Evolutionary conservation across 148 eudicot genomes (phyloP).

Genomic region (Rhododendron ovatum): DNA sequence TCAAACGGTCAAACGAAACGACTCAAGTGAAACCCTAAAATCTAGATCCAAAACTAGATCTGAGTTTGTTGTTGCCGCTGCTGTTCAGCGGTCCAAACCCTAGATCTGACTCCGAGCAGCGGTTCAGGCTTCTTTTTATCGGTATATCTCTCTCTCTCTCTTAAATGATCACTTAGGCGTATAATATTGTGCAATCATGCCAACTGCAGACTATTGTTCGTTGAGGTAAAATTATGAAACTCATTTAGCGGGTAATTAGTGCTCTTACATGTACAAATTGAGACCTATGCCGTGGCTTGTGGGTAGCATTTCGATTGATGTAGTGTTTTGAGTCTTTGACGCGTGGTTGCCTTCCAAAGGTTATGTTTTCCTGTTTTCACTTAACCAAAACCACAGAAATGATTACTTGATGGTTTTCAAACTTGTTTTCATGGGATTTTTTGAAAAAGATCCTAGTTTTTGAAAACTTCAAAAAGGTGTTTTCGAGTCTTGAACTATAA

Average conservation of each 20-base stretch:
- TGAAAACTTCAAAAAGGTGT: not conserved
- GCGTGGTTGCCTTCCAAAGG: not conserved
- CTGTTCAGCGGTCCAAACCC: too few relatives aligned
- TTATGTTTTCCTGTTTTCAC: not conserved
- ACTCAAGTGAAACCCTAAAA: too few relatives aligned
- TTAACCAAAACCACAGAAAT: not conserved
- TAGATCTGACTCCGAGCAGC: too few relatives aligned
- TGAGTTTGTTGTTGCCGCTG: too few relatives aligned
- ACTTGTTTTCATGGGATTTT: not conserved
- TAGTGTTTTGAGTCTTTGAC: not conserved
- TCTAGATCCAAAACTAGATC: too few relatives aligned
- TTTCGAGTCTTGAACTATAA: not conserved
- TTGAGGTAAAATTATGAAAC: not conserved
- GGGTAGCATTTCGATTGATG: not conserved
- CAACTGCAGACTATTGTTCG: not conserved
- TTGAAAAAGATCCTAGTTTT: not conserved
- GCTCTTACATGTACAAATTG: not conserved
- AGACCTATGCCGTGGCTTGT: not conserved
- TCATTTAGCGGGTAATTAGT: not conserved
- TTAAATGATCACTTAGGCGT: not conserved
- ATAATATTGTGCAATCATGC: not conserved
- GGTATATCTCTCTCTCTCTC: too few relatives aligned
- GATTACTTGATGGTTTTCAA: not conserved
- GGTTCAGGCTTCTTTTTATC: too few relatives aligned
- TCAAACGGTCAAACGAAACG: too few relatives aligned